Conservation (phyloP, 495 filamentous ascomycete species). For the Penicillium flavigenum region DNA sequence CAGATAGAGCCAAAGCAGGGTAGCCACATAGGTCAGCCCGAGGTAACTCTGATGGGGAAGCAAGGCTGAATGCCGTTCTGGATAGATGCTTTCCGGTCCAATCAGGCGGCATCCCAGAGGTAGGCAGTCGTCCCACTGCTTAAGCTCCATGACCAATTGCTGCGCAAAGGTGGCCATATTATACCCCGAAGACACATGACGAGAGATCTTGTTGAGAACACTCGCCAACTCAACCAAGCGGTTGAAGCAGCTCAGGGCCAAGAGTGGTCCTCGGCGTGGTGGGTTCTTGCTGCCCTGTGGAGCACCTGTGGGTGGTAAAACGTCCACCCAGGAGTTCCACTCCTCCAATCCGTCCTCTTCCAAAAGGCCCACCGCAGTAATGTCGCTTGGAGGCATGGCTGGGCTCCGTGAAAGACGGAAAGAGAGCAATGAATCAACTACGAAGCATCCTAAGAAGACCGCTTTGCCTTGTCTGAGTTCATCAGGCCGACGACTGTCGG, state of each 20-base stretch:
- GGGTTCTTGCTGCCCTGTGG: conserved; percentile 32
- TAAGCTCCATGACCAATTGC: conserved; percentile 42
- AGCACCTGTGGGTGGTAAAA: conserved; percentile 42
- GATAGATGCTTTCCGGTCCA: conserved; percentile 43
- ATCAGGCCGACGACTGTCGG: conserved; percentile 35
- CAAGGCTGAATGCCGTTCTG: conserved; percentile 43
- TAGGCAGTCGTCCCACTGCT: conserved; percentile 43
- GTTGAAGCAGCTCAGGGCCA: conserved; percentile 65
- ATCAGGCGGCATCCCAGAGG: conserved; percentile 46
- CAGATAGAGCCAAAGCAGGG: conserved; percentile 46
- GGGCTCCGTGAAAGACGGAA: conserved; percentile 53
- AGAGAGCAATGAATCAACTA: conserved; percentile 64
- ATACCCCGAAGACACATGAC: conserved; percentile 33
- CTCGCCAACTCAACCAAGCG: conserved; percentile 49
- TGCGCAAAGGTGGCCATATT: conserved; percentile 39
- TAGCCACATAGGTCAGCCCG: conserved; percentile 46
- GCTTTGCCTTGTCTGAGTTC: conserved; percentile 48
- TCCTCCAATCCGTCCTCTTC: conserved; percentile 68
- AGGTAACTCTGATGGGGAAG: conserved; percentile 53
- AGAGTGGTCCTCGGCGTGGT: conserved; percentile 51
- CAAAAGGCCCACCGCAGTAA: conserved; percentile 44
- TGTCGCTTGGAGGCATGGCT: conserved; percentile 51
- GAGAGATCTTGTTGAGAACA: conserved; percentile 46
- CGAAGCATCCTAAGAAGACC: conserved; percentile 61
- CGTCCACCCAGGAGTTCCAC: conserved; percentile 68